Conservation (phyloP, 192 early-diverging fungal genomes). For the Podila verticillata region DNA sequence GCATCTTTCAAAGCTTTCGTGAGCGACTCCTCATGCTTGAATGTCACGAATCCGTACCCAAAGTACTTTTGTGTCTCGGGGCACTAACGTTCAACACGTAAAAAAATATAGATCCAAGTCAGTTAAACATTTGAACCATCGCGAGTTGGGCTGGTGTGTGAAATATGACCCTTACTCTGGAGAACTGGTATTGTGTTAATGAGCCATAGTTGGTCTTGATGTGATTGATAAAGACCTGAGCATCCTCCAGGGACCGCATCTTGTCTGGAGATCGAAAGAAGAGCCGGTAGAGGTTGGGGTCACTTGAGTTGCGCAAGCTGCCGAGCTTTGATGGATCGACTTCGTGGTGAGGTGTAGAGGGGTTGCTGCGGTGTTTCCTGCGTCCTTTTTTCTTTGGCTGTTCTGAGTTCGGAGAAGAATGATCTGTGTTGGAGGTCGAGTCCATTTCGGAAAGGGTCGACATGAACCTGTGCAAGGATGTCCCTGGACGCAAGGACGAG, state of each 20-base stretch:
- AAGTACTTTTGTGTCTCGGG: constrained; percentile 44
- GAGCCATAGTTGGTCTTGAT: constrained; percentile 38
- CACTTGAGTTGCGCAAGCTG: neutral
- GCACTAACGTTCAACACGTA: constrained; percentile 10
- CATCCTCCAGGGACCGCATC: constrained; percentile 38
- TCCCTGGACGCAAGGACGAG: neutral
- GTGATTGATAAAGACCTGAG: constrained; percentile 48
- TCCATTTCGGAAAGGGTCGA: neutral
- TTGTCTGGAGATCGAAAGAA: constrained; percentile 51
- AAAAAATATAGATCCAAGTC: neutral
- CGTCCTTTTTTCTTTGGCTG: no score
- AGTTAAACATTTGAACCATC: neutral
- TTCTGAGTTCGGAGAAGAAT: neutral
- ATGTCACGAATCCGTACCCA: constrained; percentile 48
- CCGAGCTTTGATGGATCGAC: neutral
- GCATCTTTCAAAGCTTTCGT: constrained; percentile 27
- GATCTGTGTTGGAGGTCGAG: neutral
- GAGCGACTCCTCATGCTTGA: constrained; percentile 36
- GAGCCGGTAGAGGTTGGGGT: constrained; percentile 28
- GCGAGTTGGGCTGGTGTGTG: neutral
- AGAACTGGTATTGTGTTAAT: constrained; percentile 43
- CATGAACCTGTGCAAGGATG: neutral
- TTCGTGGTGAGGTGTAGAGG: neutral
- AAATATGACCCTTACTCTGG: constrained; percentile 12
- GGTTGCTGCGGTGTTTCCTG: neutral